Percentiles rank a stretch among this genome's conserved stretches.
These are phyloP conservation scores for Lepidium aucheri DNA, from an alignment of 345 rosid species.

Conservation along the genomic window DNA sequence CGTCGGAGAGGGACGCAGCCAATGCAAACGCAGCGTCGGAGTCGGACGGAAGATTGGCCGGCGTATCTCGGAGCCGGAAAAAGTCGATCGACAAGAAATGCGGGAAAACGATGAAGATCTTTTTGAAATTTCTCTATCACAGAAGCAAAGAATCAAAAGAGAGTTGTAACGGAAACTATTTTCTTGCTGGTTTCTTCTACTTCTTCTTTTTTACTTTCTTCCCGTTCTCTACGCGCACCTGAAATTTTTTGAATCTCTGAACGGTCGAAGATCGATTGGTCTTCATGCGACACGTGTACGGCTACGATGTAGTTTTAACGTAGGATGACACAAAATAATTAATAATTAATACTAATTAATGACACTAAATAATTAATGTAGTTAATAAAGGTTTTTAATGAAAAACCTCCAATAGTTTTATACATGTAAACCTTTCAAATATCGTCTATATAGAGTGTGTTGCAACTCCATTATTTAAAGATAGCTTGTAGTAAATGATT, in stretches of 20 bases:
- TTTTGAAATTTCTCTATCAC: neutral
- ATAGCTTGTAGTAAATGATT: no score
- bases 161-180: conserved; percentile 24
- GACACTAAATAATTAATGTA: no score
- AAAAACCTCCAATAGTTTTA: no score
- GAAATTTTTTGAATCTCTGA: conserved; percentile 12
- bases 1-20: neutral
- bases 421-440: no score
- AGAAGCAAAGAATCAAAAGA: neutral
- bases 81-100: neutral
- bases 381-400: no score
- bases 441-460: no score
- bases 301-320: neutral
- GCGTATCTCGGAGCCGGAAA: neutral
- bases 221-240: conserved; percentile 11
- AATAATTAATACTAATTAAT: no score
- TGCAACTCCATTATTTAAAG: no score
- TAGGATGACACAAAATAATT: no score
- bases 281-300: conserved; percentile 18
- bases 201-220: neutral
- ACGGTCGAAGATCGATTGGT: conserved; percentile 11
- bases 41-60: conserved; percentile 3
- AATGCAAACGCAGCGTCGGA: neutral
- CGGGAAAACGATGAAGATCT: neutral
- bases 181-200: conserved; percentile 12